Base-by-base conservation (phyloP, 306 rosid genomes). In the Ammopiptanthus mongolicus region DNA sequence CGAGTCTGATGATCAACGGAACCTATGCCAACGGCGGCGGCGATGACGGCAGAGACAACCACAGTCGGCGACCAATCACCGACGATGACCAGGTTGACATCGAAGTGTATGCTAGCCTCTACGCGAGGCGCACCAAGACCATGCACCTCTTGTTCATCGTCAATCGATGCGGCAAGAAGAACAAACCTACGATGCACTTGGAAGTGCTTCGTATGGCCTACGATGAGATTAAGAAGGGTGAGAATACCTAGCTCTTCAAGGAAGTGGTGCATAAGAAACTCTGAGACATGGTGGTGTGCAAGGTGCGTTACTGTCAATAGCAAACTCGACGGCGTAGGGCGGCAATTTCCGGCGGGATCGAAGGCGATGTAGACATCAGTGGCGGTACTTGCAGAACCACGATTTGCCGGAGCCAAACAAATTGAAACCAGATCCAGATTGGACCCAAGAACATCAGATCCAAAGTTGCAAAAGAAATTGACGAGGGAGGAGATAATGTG, bases 141-240 rank as follows among this genome's bases (percentile, higher is more conserved):
- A 47, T 79, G 80, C 89, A 97, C 23, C 88, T 96, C 5, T 60
- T 92, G 7, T 96, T 92, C 86, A 89, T 92, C 52, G 99, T 97
- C 13, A 88, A 80, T 41, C 86, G 66, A 74, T 87, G 90, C 69
- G 86, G 68, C 19, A 65, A 71, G 81, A 81, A 52, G 41, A 66
- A 60, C 59, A 80, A 89, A 89, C 73, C 84, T 6, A 23, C 93
- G 29, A 76, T 89, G 89, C 89, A 89, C 81, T 79, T 92, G 12
- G 99, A 96, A 56, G 96, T 97, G 39, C 97, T 96, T 64, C 93
- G 99, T 15, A 89, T 96, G 91, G 99, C 97, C 5, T 91, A 89
- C 79, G 97, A 92, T n/a, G 99, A 92, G 86, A 89, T 96, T 69
- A 92, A 92, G 94, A 96, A 96, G 86, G 98, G 98, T 0, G 99